Evolutionary conservation across 352 stramenopile genomes (phyloP).

Genomic region (Phytophthora fragariaefolia): DNA sequence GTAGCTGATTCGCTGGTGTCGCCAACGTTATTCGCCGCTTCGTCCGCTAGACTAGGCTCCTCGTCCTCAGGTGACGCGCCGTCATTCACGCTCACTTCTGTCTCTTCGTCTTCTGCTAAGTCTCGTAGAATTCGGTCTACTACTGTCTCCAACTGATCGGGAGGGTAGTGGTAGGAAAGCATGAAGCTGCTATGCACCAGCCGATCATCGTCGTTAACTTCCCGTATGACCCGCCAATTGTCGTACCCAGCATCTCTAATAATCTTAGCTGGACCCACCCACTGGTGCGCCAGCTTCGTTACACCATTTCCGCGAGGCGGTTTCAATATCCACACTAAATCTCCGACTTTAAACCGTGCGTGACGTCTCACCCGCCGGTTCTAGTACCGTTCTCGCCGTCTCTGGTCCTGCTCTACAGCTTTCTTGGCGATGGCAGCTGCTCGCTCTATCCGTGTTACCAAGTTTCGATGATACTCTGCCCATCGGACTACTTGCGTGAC

Average conservation of each 20-base stretch:
- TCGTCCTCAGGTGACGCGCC: too few relatives aligned
- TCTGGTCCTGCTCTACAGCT: background rate
- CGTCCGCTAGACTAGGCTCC: background rate
- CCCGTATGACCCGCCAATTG: background rate
- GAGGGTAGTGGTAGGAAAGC: background rate
- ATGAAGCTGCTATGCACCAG: constrained; percentile 1
- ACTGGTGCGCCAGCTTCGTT: constrained; percentile 2
- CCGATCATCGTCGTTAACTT: background rate
- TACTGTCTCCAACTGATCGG: background rate
- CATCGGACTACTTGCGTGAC: background rate
- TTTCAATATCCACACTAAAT: background rate
- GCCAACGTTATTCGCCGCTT: too few relatives aligned
- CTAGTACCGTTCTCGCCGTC: background rate
- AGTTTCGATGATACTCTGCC: background rate
- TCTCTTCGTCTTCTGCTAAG: background rate
- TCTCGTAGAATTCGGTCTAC: background rate
- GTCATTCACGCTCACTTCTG: background rate
- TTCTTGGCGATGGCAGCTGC: background rate
- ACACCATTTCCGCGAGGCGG: background rate
- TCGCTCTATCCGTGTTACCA: background rate
- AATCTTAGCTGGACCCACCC: background rate
- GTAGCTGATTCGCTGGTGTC: too few relatives aligned
- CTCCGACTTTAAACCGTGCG: background rate
- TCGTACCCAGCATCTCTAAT: background rate
- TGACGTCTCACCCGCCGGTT: background rate